These are phyloP conservation scores for Aspergillus kassunensis DNA, from an alignment of 495 filamentous ascomycete species.

Conservation along the genomic window DNA sequence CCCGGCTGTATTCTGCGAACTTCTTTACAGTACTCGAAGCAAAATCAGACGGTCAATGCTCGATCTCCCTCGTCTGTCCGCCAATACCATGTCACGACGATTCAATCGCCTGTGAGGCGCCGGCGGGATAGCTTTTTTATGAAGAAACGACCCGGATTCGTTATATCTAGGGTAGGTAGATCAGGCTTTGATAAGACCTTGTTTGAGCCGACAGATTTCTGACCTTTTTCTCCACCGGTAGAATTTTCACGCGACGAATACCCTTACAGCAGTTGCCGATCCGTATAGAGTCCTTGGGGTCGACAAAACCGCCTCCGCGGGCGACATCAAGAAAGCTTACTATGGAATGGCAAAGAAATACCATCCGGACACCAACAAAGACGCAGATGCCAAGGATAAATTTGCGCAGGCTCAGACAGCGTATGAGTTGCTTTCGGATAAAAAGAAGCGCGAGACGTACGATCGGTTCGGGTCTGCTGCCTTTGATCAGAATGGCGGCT, in stretches of 20 bases:
- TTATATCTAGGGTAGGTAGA: slow-evolving; percentile 30
- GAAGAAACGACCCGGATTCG: slow-evolving; percentile 12
- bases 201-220: background rate
- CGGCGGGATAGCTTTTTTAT: slow-evolving; percentile 18
- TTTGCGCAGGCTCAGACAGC: slow-evolving; percentile 88
- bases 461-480: slow-evolving; percentile 85
- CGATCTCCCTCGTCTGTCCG: slow-evolving; percentile 25
- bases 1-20: slow-evolving; percentile 42
- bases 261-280: slow-evolving; percentile 61
- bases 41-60: slow-evolving; percentile 20
- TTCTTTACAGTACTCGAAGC: slow-evolving; percentile 35
- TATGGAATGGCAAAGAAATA: slow-evolving; percentile 98
- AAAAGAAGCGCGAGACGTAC: slow-evolving; percentile 85
- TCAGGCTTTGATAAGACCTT: background rate
- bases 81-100: slow-evolving; percentile 25
- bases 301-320: slow-evolving; percentile 66
- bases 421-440: slow-evolving; percentile 87
- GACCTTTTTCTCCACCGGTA: slow-evolving; percentile 28
- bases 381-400: slow-evolving; percentile 82
- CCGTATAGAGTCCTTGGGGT: slow-evolving; percentile 89
- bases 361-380: slow-evolving; percentile 97
- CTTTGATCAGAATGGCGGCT: slow-evolving; percentile 73
- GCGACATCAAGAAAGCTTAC: slow-evolving; percentile 97
- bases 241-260: slow-evolving; percentile 73
- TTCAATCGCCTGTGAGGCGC: slow-evolving; percentile 21